Evolutionary conservation across 2,329 filamentous ascomycete species (phyloP).

Genomic region (Salinomyces thailandicus): DNA sequence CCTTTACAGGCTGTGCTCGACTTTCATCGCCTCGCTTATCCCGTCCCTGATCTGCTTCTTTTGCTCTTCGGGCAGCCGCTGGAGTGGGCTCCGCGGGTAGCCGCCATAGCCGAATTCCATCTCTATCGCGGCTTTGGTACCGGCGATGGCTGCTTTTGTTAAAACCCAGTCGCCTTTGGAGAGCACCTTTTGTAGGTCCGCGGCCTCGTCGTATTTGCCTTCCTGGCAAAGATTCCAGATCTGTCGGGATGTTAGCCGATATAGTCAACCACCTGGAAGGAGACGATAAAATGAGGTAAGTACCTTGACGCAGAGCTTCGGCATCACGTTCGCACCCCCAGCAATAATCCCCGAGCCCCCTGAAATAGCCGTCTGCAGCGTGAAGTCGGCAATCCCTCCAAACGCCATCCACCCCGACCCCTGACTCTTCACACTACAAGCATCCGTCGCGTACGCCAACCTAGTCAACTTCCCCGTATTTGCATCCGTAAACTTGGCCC

Average conservation of each 20-base stretch:
- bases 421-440: constrained; percentile 50
- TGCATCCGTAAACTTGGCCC: constrained; percentile 81
- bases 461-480: constrained; percentile 83
- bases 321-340: constrained; percentile 75
- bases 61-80: constrained; percentile 48
- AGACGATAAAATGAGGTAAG: background rate
- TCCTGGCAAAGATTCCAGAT: constrained; percentile 62
- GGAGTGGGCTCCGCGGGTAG: constrained; percentile 61
- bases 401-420: constrained; percentile 64
- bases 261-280: background rate
- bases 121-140: constrained; percentile 77
- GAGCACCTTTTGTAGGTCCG: constrained; percentile 64
- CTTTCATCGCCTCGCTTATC: constrained; percentile 21
- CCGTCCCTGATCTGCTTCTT: constrained; percentile 20
- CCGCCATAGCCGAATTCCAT: constrained; percentile 74
- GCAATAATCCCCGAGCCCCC: constrained; percentile 79
- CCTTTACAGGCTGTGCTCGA: constrained; percentile 20
- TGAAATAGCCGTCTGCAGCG: constrained; percentile 65
- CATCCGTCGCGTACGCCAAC: constrained; percentile 61
- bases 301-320: constrained; percentile 61
- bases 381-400: constrained; percentile 81
- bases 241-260: background rate
- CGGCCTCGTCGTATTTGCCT: constrained; percentile 65
- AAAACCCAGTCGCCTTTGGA: constrained; percentile 72
- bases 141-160: constrained; percentile 72